Percentiles rank a stretch among this genome's conserved stretches.
phyloP scores from a whole-genome alignment of 805 yeast species.

The Pichia membranifaciens region DNA sequence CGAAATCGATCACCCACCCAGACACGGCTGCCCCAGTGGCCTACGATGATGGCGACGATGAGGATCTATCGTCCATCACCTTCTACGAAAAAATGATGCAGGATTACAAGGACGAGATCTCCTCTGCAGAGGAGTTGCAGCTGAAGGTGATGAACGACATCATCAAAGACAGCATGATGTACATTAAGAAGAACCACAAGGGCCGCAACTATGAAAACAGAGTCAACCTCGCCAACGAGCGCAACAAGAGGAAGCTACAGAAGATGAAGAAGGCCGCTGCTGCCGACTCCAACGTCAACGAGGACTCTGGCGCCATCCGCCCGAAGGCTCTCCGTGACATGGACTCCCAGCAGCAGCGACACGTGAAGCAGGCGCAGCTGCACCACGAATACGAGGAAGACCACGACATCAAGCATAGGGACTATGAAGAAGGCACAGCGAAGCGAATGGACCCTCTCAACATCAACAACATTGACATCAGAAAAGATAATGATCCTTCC shows the following conservation, averaged over 20 bases:
- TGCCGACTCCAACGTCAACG: too few relatives aligned
- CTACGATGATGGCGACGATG: neutral
- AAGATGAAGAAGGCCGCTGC: neutral
- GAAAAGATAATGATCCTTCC: neutral
- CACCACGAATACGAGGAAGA: too few relatives aligned
- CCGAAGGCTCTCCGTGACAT: too few relatives aligned
- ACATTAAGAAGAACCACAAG: too few relatives aligned
- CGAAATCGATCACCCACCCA: too few relatives aligned
- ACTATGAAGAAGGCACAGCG: too few relatives aligned
- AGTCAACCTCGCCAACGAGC: neutral
- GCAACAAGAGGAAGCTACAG: neutral
- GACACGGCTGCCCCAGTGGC: too few relatives aligned
- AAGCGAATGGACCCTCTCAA: too few relatives aligned
- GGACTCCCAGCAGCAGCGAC: too few relatives aligned
- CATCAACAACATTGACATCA: neutral
- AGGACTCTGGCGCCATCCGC: too few relatives aligned
- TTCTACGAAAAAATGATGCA: slow-evolving; percentile 8
- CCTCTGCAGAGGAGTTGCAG: slow-evolving; percentile 2
- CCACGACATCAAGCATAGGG: too few relatives aligned
- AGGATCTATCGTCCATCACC: neutral
- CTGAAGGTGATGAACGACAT: neutral
- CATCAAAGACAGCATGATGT: neutral
- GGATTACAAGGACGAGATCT: neutral
- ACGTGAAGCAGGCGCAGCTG: too few relatives aligned
- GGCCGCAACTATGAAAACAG: neutral